Evolutionary conservation across 257 asterid genomes (phyloP), one percentile per base, ranked within the genome.

Genomic region (Solanum dulcamara): DNA sequence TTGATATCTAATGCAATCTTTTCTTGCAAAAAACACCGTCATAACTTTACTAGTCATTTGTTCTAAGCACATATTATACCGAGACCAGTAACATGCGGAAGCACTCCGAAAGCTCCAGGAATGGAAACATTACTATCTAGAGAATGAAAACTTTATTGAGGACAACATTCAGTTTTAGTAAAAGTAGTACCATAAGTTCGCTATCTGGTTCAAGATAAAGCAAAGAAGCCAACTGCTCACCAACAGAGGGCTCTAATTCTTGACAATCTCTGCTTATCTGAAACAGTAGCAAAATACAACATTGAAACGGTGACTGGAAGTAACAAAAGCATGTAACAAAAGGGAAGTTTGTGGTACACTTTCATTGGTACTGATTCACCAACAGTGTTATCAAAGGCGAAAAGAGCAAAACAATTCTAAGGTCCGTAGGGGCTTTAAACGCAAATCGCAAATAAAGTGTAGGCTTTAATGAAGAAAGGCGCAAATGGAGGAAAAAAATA

Each of bases 261-360:
- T 94, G 99, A 85, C 99, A 96, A 86, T 96, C 99, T 89, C 99
- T 91, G 89, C 98, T 96, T 89, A 96, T 94, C 99, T 96, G 96
- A 89, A 90, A 90, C 86, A 84, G 57, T 83, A 87, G 89, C 84
- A 88, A 87, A 84, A 15, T 30, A 57, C 80, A 37, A 2, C 80
- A 71, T 71, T 37, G 22, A 64, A 71, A 71, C 26, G 18, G 80
- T 71, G 51, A 38, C 53, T 38, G 80, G 38, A 79, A 48, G 26
- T 26, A 14, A 80, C 44, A 50, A 48, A 66, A 80, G 28, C 44
- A 70, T 64, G n/a, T 22, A 64, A 64, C 72, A 64, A 64, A 64
- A 64, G 35, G 38, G 72, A 64, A 64, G 37, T 0, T 64, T 28
- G 72, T 28, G 35, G 9, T 64, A 64, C 35, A 22, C 38, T 64